Conservation (phyloP, 1,284 basidiomycete species). For the Sutorius eximius region DNA sequence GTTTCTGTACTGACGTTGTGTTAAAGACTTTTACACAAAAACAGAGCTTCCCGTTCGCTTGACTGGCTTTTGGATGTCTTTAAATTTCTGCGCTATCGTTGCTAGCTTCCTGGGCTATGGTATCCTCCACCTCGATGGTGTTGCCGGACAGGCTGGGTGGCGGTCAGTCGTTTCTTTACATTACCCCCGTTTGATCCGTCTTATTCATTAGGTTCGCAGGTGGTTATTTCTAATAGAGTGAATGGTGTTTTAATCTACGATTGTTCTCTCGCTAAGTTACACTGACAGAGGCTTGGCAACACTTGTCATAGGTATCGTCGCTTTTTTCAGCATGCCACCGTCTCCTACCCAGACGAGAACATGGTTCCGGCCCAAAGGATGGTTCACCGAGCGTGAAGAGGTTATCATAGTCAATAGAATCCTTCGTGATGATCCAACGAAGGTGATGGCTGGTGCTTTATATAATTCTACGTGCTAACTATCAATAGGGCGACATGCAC, state of each 20-base stretch:
- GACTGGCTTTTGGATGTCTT: constrained; percentile 65
- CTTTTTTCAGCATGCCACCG: constrained; percentile 71
- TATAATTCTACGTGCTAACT: neutral
- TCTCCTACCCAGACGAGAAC: constrained; percentile 67
- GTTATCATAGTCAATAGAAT: constrained; percentile 55
- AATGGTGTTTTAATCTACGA: constrained; percentile 10
- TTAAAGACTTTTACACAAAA: constrained; percentile 57
- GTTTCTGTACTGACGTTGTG: neutral
- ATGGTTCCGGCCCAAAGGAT: constrained; percentile 68
- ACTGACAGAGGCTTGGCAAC: constrained; percentile 48
- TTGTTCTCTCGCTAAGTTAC: neutral
- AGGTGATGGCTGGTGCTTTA: constrained; percentile 37
- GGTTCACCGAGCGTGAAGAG: constrained; percentile 63
- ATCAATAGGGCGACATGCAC: constrained; percentile 63
- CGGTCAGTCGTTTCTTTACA: constrained; percentile 36
- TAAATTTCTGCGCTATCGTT: constrained; percentile 47
- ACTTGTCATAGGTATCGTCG: constrained; percentile 54
- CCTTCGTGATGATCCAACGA: constrained; percentile 70
- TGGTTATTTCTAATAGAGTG: constrained; percentile 32
- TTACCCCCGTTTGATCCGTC: neutral
- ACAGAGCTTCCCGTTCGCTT: constrained; percentile 66
- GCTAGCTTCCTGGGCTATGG: constrained; percentile 67
- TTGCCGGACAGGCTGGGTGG: constrained; percentile 59
- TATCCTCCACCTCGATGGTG: constrained; percentile 59
- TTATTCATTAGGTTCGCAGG: neutral